Evolutionary conservation across 352 stramenopile species (phyloP).

Genomic region (Globisporangium nagaii): DNA sequence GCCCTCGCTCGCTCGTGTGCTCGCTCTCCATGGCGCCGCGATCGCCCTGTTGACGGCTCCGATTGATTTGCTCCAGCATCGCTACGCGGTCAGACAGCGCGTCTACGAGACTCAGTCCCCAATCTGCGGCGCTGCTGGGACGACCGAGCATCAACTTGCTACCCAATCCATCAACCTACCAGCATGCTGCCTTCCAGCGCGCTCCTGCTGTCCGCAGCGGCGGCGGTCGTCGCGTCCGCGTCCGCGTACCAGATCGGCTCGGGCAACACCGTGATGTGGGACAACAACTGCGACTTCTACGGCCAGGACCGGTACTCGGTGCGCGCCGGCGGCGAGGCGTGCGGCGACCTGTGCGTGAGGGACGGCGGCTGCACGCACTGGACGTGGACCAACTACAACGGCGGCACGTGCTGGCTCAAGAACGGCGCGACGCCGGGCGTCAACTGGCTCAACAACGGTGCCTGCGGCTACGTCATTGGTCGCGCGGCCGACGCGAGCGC

Average conservation of each 20-base stretch:
- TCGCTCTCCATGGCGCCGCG: not conserved
- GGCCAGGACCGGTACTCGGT: slow-evolving; percentile 17
- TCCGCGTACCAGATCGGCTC: slow-evolving; percentile 1
- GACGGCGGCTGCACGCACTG: slow-evolving; percentile 32
- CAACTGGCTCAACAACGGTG: slow-evolving; percentile 16
- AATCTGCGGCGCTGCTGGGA: not conserved
- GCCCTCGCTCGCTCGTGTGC: not conserved
- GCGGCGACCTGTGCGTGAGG: slow-evolving; percentile 16
- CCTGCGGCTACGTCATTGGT: slow-evolving; percentile 32
- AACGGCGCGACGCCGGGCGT: slow-evolving; percentile 8
- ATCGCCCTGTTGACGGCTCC: not conserved
- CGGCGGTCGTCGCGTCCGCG: not conserved
- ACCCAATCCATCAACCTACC: not conserved
- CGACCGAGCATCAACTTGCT: slow-evolving; percentile 3
- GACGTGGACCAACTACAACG: slow-evolving; percentile 47
- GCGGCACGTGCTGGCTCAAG: slow-evolving; percentile 61
- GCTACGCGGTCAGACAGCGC: too few species aligned
- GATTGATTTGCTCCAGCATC: too few species aligned
- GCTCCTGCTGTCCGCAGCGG: not conserved
- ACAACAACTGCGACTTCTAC: slow-evolving; percentile 41
- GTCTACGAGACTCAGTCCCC: not conserved
- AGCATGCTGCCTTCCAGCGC: not conserved
- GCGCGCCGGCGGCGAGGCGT: slow-evolving; percentile 1
- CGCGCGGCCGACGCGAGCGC: slow-evolving; percentile 15
- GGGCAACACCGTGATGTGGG: slow-evolving; percentile 33